Base-by-base conservation (phyloP, 768 basidiomycete species). In the Clavaria fumosa region DNA sequence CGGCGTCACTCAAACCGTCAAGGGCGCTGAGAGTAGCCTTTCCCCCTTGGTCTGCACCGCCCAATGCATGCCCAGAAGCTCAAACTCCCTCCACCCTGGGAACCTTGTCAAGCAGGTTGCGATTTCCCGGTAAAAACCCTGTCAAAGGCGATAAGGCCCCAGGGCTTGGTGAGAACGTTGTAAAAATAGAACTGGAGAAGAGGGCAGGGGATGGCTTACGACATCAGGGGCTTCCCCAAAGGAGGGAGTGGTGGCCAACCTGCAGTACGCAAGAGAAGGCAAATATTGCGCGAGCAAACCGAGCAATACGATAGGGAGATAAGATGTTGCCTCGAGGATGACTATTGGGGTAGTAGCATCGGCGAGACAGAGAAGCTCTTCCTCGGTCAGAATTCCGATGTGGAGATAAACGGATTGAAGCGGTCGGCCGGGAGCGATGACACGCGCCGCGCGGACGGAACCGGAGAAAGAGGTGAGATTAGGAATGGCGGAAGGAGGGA, bases 21-120 rank as follows among this genome's bases (percentile, higher is more conserved):
- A n/a, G n/a, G n/a, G n/a, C n/a, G n/a, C n/a, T n/a, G n/a, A n/a
- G n/a, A n/a, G n/a, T n/a, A n/a, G n/a, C n/a, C 63, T 54, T 34
- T 61, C 52, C 37, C 57, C 50, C 45, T 63, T 62, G 32, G 56
- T 61, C n/a, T 66, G 63, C 4, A 71, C 73, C 34, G 67, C 64
- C 78, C 80, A 84, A 45, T 76, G 77, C 57, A 83, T 71, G 23
- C 81, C 82, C 33, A 69, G 75, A 20, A 84, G 68, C 51, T 83
- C 81, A 48, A 81, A 81, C 32, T 70, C 68, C 43, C 66, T 59
- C 23, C 84, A 65, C 38, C 69, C 57, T n/a, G 69, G 58, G 43
- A 84, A 67, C 5, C 66, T 64, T n/a, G 65, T 60, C 43, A 85
- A 62, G 4, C 63, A 59, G 34, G 57, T 56, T 37, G 77, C 67